Conservation (phyloP, 2,329 filamentous ascomycete genomes). For the Colletotrichum camelliae region DNA sequence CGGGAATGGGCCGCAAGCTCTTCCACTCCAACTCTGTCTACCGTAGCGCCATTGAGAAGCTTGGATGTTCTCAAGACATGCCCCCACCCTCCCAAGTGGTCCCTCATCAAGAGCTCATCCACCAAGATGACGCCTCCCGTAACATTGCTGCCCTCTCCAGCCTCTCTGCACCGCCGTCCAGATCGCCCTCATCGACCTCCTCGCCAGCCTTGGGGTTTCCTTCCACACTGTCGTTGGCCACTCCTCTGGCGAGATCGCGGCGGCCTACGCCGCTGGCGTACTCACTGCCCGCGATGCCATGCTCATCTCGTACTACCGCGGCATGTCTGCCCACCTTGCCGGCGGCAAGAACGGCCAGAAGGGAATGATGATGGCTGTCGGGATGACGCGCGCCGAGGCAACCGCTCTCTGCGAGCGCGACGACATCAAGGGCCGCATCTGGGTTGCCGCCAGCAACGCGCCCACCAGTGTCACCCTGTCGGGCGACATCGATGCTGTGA, state of each 20-base stretch:
- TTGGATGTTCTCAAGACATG: conserved; percentile 13
- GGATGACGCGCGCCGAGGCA: conserved; percentile 21
- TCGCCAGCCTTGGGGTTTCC: conserved; percentile 13
- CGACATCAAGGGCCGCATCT: conserved; percentile 24
- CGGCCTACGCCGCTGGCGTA: conserved; percentile 38
- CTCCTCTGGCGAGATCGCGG: conserved; percentile 35
- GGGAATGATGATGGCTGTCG: conserved; percentile 28
- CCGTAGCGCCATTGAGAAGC: conserved; percentile 16
- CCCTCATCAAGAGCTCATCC: conserved; percentile 25
- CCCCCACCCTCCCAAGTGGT: neutral
- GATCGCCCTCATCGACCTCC: conserved; percentile 26
- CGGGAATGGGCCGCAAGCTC: conserved; percentile 35
- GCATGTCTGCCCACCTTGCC: conserved; percentile 20
- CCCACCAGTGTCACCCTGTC: conserved; percentile 38
- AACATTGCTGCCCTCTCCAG: conserved; percentile 25
- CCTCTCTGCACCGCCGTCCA: conserved; percentile 26
- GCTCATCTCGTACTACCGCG: conserved; percentile 27
- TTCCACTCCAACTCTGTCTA: conserved; percentile 13
- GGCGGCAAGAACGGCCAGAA: conserved; percentile 11
- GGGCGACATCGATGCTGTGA: conserved; percentile 30
- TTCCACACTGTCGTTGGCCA: conserved; percentile 27
- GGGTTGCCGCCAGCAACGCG: conserved; percentile 30
- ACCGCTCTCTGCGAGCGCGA: conserved; percentile 20
- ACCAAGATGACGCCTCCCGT: conserved; percentile 8
- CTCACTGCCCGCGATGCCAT: conserved; percentile 24